Base-by-base conservation (phyloP, 2,329 filamentous ascomycete species). In the Pochonia chlamydosporia region DNA sequence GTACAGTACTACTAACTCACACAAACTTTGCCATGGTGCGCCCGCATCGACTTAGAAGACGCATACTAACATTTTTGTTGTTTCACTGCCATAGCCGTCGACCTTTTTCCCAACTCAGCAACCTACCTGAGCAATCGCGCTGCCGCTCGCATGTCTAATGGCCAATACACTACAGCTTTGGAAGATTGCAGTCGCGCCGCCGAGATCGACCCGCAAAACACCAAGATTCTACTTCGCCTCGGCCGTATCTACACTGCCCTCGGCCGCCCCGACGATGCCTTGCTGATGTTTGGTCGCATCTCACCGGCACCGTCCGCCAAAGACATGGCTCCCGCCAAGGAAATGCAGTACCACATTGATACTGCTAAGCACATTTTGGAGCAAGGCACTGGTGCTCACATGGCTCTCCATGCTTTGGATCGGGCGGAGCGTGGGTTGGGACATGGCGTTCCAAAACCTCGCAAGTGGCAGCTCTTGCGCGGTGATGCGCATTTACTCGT, bases 61-160 rank as follows among this genome's bases (percentile, higher is more conserved):
- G 11, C 24, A n/a, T 6, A 52, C 48, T 49, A 40, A 39, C 36
- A 35, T 44, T 16, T 16, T 13, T 24, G 6, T 24, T 42, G n/a
- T 44, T 50, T 48, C 56, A 43, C 51, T 51, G 40, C 54, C 44
- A 43, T 41, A 96, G 93, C 93, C 52, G 87, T 99, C 60, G 87
- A 93, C 58, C 79, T 92, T 53, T 84, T 92, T 60, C 91, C 91
- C 46, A 77, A 84, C 58, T 95, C 91, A 44, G 75, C 91, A 30
- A 95, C 90, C 40, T 97, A 95, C 68, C 79, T 95, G 55, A 92
- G 89, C 65, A 99, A 99, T 75, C 86, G 93, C 60, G 91, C 93
- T 33, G 93, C 93, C 25, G 93, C 93, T 30, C 89, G 88, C 72
- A 96, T 99, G 76, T 89, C 89, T 45, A 88, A 89, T 49, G 84